phyloP scores from a whole-genome alignment of 1,284 basidiomycete genomes.

The Cutaneotrichosporon cutaneum region DNA sequence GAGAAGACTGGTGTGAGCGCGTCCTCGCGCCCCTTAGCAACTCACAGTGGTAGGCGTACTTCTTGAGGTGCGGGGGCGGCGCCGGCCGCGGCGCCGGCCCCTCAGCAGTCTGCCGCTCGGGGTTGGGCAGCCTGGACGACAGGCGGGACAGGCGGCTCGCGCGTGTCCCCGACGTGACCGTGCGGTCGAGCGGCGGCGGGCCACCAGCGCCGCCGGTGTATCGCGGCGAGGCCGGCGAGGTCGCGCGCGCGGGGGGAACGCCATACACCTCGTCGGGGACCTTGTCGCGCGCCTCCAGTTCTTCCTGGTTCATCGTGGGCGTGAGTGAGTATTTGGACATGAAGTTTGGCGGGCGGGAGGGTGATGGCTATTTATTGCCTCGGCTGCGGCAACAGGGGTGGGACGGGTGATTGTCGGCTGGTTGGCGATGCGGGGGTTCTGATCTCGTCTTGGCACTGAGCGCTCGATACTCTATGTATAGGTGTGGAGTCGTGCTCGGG shows the following conservation, averaged over 20 bases:
- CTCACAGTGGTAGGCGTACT: conserved; percentile 30
- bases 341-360: not conserved
- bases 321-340: not conserved
- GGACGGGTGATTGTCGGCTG: too few species aligned
- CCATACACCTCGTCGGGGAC: not conserved
- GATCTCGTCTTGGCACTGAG: too few species aligned
- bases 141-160: not conserved
- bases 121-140: conserved; percentile 7
- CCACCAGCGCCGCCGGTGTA: not conserved
- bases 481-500: too few species aligned
- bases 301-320: not conserved
- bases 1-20: conserved; percentile 27
- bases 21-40: not conserved
- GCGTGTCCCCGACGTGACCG: not conserved
- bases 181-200: not conserved
- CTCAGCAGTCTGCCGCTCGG: conserved; percentile 9
- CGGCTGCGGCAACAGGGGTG: too few species aligned
- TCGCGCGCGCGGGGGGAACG: not conserved
- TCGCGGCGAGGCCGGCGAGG: not conserved
- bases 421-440: too few species aligned
- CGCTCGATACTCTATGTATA: too few species aligned
- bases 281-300: conserved; percentile 4
- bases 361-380: not conserved
- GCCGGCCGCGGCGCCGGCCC: not conserved
- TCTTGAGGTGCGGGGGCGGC: conserved; percentile 21